Base-by-base conservation (phyloP, 805 yeast genomes). In the Myxozyma neotropica region DNA sequence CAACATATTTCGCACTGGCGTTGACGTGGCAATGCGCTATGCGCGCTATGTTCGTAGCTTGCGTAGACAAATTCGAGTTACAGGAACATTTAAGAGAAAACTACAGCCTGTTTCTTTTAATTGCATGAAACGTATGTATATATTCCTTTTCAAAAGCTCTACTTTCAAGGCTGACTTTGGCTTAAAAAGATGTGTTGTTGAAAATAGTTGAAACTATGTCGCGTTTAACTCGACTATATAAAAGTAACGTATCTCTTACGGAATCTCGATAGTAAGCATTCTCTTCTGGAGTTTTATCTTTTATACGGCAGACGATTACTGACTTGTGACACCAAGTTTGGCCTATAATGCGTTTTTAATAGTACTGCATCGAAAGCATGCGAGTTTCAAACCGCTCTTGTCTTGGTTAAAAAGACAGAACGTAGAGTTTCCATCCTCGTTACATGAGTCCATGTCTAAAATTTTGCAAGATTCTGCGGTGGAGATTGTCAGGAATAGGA, bases 21-120 rank as follows among this genome's bases (percentile, higher is more conserved):
- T 59, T 15, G 65, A 61, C 35, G 15, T 61, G 8, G 65, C 60
- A 2, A 54, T 61, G 57, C 47, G 65, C 10, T 51, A 44, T n/a
- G 47, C 55, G 50, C 23, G 19, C 3, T 61, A 61, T 24, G 55
- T 57, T 1, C 52, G 59, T 4, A n/a, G 53, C 4, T 40, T 59
- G 13, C n/a, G 40, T 1, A 13, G 47, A 12, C 47, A n/a, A 27
- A 15, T 27, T 5, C 15, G 26, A 26, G 40, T 31, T 17, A 4
- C 17, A n/a, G 12, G 26, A 15, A 15, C 40, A 6, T 15, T 5
- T 13, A 23, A 36, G 4, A 24, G 38, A 19, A 40, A 31, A 27
- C 19, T 26, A 36, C 29, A 45, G 21, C 21, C 48, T 3, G 27
- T 26, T 4, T 45, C 53, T n/a, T 29, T 24, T 15, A 26, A 31